A percentile compares a stretch with the other conserved stretches of the same genome.
Evolutionary conservation across 1,284 basidiomycete genomes (phyloP).

Genomic region (Microbotryomycetes sp.): DNA sequence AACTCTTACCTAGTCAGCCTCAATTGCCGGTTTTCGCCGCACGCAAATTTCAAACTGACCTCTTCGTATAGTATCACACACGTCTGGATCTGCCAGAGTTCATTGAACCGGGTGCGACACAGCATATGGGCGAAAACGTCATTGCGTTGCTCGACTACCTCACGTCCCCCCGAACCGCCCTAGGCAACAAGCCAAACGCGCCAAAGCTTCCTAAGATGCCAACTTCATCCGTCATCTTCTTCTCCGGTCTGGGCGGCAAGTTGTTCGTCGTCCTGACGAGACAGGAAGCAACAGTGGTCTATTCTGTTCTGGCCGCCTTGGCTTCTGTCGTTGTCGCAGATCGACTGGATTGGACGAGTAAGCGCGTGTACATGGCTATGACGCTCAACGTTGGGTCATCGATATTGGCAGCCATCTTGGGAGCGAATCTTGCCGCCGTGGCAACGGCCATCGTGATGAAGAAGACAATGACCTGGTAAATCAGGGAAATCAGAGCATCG

Average conservation of each 20-base stretch:
- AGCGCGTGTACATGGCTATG: constrained; percentile 41
- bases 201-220: constrained; percentile 46
- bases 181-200: constrained; percentile 47
- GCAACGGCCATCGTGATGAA: constrained; percentile 61
- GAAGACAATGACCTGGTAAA: constrained; percentile 49
- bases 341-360: constrained; percentile 42
- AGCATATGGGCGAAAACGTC: constrained; percentile 90
- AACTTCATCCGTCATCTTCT: constrained; percentile 61
- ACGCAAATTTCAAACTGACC: constrained; percentile 51
- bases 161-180: constrained; percentile 54
- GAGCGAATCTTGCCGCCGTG: constrained; percentile 66
- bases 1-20: constrained; percentile 89
- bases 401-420: constrained; percentile 49
- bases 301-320: constrained; percentile 48
- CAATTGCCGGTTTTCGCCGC: too few species aligned
- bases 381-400: constrained; percentile 31
- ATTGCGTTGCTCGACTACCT: constrained; percentile 75
- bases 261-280: constrained; percentile 66
- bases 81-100: constrained; percentile 64
- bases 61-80: constrained; percentile 5
- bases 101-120: constrained; percentile 64
- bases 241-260: constrained; percentile 57
- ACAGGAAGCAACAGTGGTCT: constrained; percentile 61
- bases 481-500: too few species aligned
- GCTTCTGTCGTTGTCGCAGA: constrained; percentile 48